A percentile compares a stretch with the other conserved stretches of the same genome.
Conservation (phyloP, 2,329 filamentous ascomycete species). For the Aspergillus piperis region DNA sequence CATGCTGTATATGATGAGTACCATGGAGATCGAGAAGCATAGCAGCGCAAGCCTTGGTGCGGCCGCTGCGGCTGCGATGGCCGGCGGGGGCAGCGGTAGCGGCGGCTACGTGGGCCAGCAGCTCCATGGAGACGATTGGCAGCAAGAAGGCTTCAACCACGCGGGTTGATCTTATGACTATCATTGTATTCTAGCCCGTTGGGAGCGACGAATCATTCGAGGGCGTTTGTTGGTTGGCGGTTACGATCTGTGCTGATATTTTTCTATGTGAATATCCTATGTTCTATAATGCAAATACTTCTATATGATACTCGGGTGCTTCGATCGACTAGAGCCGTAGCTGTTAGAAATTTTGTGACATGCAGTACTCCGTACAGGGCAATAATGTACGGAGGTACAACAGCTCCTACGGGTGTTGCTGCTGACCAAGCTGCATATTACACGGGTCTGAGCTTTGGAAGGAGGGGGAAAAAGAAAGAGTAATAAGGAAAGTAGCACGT, state of each 20-base stretch:
- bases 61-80: conserved; percentile 42
- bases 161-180: conserved; percentile 16
- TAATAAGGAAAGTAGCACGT: too few relatives aligned
- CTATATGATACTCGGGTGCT: neutral
- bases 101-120: conserved; percentile 34
- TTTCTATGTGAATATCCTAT: conserved; percentile 5
- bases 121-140: conserved; percentile 59
- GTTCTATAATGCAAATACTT: conserved; percentile 6
- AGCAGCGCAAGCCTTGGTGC: conserved; percentile 55
- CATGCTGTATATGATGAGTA: conserved; percentile 81
- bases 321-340: neutral
- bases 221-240: conserved; percentile 4
- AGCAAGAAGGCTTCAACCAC: conserved; percentile 60
- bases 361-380: too few relatives aligned
- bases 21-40: conserved; percentile 65
- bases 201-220: neutral
- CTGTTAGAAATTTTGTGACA: too few relatives aligned
- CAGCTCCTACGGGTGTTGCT: too few relatives aligned
- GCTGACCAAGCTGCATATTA: too few relatives aligned
- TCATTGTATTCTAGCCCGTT: conserved; percentile 9
- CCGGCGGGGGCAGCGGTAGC: conserved; percentile 28
- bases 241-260: conserved; percentile 1
- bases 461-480: too few relatives aligned
- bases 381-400: too few relatives aligned
- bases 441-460: too few relatives aligned